phyloP scores from a whole-genome alignment of 1,284 basidiomycete species.

The Cryptococcus amylolentus region DNA sequence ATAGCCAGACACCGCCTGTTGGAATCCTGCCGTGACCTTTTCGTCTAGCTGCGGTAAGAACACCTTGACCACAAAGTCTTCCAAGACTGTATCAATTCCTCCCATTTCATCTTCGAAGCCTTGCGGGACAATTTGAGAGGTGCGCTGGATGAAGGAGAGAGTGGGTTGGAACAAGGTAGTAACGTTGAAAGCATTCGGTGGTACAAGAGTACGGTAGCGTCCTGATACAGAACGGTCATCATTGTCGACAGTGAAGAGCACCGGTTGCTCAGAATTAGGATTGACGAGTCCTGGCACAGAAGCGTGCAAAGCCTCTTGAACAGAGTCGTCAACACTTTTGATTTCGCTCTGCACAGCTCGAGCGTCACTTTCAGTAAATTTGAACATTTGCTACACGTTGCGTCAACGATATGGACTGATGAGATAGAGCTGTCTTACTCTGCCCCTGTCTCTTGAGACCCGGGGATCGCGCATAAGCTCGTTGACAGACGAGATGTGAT shows the following conservation, averaged over 20 bases:
- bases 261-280: constrained; percentile 21
- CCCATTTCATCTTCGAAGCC: constrained; percentile 64
- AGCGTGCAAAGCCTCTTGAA: constrained; percentile 77
- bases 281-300: constrained; percentile 88
- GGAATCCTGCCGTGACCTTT: constrained; percentile 83
- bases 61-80: constrained; percentile 89
- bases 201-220: constrained; percentile 80
- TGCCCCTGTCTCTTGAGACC: constrained; percentile 69
- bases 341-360: constrained; percentile 68
- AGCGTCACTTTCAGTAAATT: constrained; percentile 79
- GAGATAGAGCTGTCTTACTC: constrained; percentile 55
- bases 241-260: constrained; percentile 50
- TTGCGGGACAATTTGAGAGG: constrained; percentile 65
- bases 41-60: constrained; percentile 95
- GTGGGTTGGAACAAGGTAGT: constrained; percentile 91
- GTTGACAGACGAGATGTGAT: constrained; percentile 88
- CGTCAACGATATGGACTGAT: background rate
- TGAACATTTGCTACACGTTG: constrained; percentile 68
- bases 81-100: constrained; percentile 65
- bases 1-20: constrained; percentile 72
- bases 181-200: constrained; percentile 92
- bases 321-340: constrained; percentile 74
- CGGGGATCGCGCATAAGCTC: constrained; percentile 85
- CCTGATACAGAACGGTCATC: constrained; percentile 69
- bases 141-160: constrained; percentile 73